Percentiles rank a stretch among this genome's conserved stretches.
Conservation (phyloP, 805 yeast species). For the Brettanomyces custersianus region DNA sequence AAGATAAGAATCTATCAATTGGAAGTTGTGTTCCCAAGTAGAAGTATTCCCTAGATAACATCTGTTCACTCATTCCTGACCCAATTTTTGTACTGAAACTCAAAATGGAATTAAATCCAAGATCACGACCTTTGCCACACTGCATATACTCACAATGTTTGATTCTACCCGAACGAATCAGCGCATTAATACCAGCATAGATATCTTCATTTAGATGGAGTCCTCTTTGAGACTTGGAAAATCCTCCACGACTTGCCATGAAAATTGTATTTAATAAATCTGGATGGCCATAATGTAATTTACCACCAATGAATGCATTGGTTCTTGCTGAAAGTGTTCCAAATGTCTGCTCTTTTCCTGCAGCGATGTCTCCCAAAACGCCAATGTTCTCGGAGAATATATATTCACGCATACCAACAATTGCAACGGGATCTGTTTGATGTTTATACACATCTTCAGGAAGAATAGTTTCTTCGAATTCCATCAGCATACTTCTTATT, state of each 20-base stretch:
- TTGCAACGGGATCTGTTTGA: conserved; percentile 54
- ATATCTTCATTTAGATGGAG: conserved; percentile 79
- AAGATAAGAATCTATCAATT: conserved; percentile 67
- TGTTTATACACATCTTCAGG: conserved; percentile 18
- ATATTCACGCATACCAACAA: conserved; percentile 77
- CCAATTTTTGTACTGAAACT: conserved; percentile 81
- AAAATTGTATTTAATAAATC: conserved; percentile 68
- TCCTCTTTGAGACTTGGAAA: conserved; percentile 78
- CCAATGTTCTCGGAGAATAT: conserved; percentile 79
- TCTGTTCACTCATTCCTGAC: conserved; percentile 87
- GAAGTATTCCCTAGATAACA: conserved; percentile 74
- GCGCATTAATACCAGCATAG: conserved; percentile 78
- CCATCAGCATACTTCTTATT: conserved; percentile 65
- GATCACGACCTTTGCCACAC: conserved; percentile 82
- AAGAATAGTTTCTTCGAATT: conserved; percentile 50
- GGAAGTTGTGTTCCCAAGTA: conserved; percentile 72
- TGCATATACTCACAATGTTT: conserved; percentile 78
- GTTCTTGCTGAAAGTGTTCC: conserved; percentile 81
- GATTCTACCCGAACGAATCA: conserved; percentile 73
- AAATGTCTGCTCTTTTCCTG: conserved; percentile 83
- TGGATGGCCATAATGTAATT: conserved; percentile 82
- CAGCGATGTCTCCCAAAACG: conserved; percentile 76
- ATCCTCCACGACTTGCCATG: conserved; percentile 83
- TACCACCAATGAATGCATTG: conserved; percentile 73
- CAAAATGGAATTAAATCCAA: conserved; percentile 76